These are phyloP conservation scores for Yamadazyma membranifaciens DNA, from an alignment of 1,139 yeast genomes.

Conservation along the genomic window DNA sequence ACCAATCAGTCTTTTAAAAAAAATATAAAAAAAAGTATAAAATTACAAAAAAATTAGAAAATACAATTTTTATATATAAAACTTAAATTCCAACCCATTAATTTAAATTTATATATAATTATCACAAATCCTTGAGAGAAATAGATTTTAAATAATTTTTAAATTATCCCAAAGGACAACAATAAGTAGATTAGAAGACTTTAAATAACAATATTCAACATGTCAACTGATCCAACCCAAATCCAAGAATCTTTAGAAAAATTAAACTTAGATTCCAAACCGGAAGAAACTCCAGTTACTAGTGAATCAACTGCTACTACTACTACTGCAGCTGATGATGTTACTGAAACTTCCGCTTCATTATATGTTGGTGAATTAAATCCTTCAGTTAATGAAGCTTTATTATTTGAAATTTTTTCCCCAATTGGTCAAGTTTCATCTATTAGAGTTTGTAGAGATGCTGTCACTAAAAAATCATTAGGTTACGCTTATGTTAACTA, in stretches of 20 bases:
- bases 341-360: conserved; percentile 69
- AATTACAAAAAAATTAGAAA: conserved; percentile 8
- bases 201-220: conserved; percentile 15
- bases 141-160: no score
- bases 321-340: conserved; percentile 22
- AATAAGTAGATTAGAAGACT: no score
- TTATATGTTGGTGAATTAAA: conserved; percentile 97
- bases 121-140: no score
- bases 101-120: neutral
- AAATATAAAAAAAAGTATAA: conserved; percentile 5
- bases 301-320: conserved; percentile 17
- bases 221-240: conserved; percentile 45
- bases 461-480: conserved; percentile 92
- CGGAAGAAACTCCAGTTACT: conserved; percentile 17
- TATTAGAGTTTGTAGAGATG: conserved; percentile 98
- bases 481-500: conserved; percentile 99
- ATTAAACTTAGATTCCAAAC: conserved; percentile 43
- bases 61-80: conserved; percentile 2
- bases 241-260: conserved; percentile 58
- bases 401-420: conserved; percentile 90
- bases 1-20: neutral
- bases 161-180: no score
- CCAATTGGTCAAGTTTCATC: conserved; percentile 95
- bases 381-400: conserved; percentile 90
- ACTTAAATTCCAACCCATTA: conserved; percentile 3